phyloP scores from a whole-genome alignment of 805 yeast species.

The Hanseniaspora meyeri region DNA sequence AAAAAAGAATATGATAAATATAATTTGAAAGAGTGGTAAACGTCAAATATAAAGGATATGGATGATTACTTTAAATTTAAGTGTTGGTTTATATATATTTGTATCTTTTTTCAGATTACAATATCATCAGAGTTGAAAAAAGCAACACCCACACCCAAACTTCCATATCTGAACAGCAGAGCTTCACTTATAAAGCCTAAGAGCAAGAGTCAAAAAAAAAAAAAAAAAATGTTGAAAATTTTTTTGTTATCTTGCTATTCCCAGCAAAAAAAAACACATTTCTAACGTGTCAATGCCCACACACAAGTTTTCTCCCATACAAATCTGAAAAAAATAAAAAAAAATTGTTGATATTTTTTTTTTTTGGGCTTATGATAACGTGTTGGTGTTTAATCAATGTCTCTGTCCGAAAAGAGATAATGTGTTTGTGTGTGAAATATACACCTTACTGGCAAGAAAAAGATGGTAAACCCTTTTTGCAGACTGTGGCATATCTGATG shows the following conservation, averaged over 20 bases:
- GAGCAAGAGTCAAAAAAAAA: no score
- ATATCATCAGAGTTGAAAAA: background rate
- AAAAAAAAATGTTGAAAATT: no score
- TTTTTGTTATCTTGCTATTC: no score
- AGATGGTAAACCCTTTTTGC: background rate
- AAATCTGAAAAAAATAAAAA: background rate
- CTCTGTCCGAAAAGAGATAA: background rate
- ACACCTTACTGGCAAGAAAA: background rate
- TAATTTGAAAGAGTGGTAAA: background rate
- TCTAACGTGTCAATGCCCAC: no score
- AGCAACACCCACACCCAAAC: background rate
- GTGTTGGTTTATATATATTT: background rate
- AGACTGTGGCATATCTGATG: background rate
- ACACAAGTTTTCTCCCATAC: no score
- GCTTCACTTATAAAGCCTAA: no score
- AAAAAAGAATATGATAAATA: no score
- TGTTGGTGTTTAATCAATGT: background rate
- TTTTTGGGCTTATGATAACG: background rate
- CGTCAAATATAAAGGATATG: background rate
- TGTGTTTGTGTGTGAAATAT: background rate
- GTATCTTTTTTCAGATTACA: background rate
- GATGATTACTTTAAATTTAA: background rate
- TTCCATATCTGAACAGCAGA: no score
- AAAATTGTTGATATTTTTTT: background rate
- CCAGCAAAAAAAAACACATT: no score